Percentiles rank a stretch among this genome's conserved stretches.
Conservation (phyloP, 345 rosid species). For the rapeseed (Brassica napus) region DNA sequence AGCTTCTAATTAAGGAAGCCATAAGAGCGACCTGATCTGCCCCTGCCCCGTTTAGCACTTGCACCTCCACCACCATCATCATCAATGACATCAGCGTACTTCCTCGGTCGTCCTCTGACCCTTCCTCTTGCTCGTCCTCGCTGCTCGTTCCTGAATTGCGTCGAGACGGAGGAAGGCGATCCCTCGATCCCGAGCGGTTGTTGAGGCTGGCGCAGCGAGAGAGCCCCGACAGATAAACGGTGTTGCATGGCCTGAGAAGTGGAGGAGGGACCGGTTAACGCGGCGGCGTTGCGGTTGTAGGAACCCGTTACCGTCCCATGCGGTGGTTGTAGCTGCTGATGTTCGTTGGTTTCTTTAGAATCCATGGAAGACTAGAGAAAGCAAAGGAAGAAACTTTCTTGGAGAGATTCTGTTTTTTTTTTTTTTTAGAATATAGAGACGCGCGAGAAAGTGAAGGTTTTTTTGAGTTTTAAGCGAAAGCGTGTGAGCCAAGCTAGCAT, state of each 20-base stretch:
- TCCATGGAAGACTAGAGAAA: slow-evolving; percentile 44
- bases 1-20: slow-evolving; percentile 85
- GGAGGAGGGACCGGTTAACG: slow-evolving; percentile 35
- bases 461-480: slow-evolving; percentile 42
- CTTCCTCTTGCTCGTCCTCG: background rate
- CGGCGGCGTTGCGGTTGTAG: slow-evolving; percentile 27
- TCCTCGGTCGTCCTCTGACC: slow-evolving; percentile 20
- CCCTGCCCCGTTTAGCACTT: slow-evolving; percentile 46
- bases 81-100: slow-evolving; percentile 60
- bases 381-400: background rate
- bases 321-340: slow-evolving; percentile 30
- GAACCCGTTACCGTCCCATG: slow-evolving; percentile 44
- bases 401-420: background rate
- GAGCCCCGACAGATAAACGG: slow-evolving; percentile 18
- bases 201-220: slow-evolving; percentile 26
- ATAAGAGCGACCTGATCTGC: slow-evolving; percentile 73
- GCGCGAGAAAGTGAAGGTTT: slow-evolving; percentile 38
- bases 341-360: slow-evolving; percentile 48
- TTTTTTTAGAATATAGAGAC: slow-evolving; percentile 29
- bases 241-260: slow-evolving; percentile 37
- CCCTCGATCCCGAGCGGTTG: slow-evolving; percentile 56
- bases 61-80: slow-evolving; percentile 38
- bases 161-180: slow-evolving; percentile 48
- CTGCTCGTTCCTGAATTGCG: background rate
- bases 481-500: slow-evolving; percentile 40